These are phyloP conservation scores for Silene latifolia DNA, from an alignment of 148 eudicot genomes.

Conservation along the genomic window DNA sequence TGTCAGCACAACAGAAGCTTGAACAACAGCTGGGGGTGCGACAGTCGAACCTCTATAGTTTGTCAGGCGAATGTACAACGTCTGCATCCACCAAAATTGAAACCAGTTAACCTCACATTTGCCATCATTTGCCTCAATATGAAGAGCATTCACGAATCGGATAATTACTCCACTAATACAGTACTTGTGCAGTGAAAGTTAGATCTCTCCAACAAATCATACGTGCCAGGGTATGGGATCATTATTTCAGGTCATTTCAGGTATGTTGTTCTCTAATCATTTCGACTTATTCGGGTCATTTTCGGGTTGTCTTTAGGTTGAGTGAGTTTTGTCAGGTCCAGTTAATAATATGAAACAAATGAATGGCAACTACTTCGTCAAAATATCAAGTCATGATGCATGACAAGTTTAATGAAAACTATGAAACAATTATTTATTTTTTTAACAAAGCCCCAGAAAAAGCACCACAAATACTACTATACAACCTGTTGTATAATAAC, in stretches of 20 bases:
- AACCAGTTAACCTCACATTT: slow-evolving; percentile 4
- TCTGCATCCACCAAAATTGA: slow-evolving; percentile 45
- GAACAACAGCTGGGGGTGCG: slow-evolving; percentile 73
- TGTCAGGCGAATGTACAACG: slow-evolving; percentile 72
- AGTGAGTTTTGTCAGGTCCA: no score
- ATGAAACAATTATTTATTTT: background rate
- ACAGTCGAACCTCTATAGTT: slow-evolving; percentile 84
- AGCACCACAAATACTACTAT: no score
- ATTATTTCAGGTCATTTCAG: no score
- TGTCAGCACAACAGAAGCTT: slow-evolving; percentile 56
- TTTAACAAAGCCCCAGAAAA: background rate
- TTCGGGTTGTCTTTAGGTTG: no score
- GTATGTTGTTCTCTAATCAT: no score
- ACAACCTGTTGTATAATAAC: no score
- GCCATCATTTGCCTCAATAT: background rate
- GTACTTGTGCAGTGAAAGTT: no score
- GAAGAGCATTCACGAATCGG: background rate
- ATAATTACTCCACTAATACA: background rate
- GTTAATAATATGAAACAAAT: background rate
- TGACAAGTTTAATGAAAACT: background rate
- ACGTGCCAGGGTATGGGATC: no score
- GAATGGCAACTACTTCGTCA: background rate
- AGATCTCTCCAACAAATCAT: no score
- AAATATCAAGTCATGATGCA: background rate
- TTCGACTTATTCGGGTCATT: no score